Percentiles rank a stretch among this genome's conserved stretches.
phyloP scores from a whole-genome alignment of 2,329 filamentous ascomycete genomes.

The Fusarium nodosum region DNA sequence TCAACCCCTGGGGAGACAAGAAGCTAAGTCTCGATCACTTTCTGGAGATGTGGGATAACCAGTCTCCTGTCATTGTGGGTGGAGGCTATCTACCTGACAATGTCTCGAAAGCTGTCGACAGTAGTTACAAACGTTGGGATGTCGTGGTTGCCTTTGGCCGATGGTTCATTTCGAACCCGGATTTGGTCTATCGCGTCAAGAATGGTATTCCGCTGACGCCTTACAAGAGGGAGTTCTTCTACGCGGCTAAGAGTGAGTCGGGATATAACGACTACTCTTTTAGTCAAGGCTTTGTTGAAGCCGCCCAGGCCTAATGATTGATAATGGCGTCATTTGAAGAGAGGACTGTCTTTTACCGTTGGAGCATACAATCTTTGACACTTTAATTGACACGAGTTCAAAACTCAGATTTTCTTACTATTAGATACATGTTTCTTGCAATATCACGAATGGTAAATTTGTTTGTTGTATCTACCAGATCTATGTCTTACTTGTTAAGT shows the following conservation, averaged over 20 bases:
- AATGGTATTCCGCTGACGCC: conserved; percentile 54
- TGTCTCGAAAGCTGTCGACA: conserved; percentile 44
- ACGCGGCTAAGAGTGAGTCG: conserved; percentile 46
- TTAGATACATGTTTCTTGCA: neutral
- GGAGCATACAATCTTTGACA: too few relatives aligned
- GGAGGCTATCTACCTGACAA: conserved; percentile 51
- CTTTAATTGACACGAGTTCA: too few relatives aligned
- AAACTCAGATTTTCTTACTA: too few relatives aligned
- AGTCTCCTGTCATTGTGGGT: conserved; percentile 52
- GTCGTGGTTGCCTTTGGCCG: conserved; percentile 52
- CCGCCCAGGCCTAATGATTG: neutral
- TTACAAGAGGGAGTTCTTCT: conserved; percentile 59
- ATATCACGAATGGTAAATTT: neutral
- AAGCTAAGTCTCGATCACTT: conserved; percentile 55
- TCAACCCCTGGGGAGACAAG: conserved; percentile 21
- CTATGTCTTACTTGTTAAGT: conserved; percentile 52
- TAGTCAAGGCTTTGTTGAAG: conserved; percentile 38
- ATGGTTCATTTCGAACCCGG: conserved; percentile 55
- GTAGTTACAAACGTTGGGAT: conserved; percentile 47
- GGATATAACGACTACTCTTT: conserved; percentile 53
- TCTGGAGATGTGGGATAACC: conserved; percentile 52
- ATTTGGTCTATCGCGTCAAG: conserved; percentile 57
- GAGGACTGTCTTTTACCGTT: too few relatives aligned
- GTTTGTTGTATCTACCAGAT: neutral
- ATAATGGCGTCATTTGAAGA: too few relatives aligned